Conservation (phyloP, 2,329 filamentous ascomycete species). For the Botrytis hyacinthi region DNA sequence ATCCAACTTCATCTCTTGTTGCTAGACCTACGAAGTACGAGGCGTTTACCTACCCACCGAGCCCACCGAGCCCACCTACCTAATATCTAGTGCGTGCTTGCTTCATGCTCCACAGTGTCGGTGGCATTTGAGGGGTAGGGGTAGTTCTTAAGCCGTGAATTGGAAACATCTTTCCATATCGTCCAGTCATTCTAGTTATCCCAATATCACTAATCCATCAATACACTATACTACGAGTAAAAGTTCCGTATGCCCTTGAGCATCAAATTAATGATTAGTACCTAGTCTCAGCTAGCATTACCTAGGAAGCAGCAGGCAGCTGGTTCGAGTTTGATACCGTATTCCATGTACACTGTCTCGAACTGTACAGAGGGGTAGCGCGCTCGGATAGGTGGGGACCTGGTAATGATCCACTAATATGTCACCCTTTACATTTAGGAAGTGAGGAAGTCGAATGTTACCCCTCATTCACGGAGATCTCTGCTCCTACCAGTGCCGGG, state of each 20-base stretch:
- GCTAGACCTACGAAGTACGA: neutral
- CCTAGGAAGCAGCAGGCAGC: too few relatives aligned
- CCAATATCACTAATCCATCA: neutral
- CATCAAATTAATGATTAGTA: too few relatives aligned
- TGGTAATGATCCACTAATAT: neutral
- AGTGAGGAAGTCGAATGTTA: neutral
- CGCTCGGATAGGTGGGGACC: neutral
- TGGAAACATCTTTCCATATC: neutral
- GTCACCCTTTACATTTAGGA: neutral
- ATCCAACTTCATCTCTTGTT: neutral
- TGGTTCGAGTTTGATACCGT: neutral
- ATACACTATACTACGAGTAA: too few relatives aligned
- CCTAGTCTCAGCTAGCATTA: too few relatives aligned
- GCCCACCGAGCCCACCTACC: too few relatives aligned
- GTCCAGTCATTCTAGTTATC: neutral
- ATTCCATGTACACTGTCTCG: too few relatives aligned
- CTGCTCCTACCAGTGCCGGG: neutral
- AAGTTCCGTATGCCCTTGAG: neutral
- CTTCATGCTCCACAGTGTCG: neutral
- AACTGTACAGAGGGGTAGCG: neutral
- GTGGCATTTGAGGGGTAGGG: neutral
- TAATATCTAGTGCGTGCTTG: neutral
- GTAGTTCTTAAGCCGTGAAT: neutral
- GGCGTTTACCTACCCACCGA: neutral
- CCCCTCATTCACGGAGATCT: neutral